These are phyloP conservation scores for Rubus parviflorus DNA, from an alignment of 306 rosid genomes.

Conservation along the genomic window DNA sequence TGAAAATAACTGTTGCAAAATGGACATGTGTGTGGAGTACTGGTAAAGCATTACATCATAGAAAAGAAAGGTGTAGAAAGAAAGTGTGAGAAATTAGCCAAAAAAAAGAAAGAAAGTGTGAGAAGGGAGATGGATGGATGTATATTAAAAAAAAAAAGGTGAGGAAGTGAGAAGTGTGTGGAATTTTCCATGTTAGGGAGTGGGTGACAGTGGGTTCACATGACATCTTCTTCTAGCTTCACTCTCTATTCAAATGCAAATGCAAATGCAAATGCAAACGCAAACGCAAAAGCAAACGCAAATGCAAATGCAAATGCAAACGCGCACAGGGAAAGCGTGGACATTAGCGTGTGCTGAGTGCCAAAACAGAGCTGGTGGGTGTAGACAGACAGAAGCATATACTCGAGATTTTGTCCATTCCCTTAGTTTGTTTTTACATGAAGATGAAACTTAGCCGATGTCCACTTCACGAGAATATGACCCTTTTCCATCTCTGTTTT, in stretches of 20 bases:
- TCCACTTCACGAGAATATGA: conserved; percentile 69
- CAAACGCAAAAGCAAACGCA: no score
- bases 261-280: background rate
- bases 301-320: no score
- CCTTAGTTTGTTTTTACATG: conserved; percentile 38
- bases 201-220: conserved; percentile 63
- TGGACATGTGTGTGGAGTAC: background rate
- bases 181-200: conserved; percentile 22
- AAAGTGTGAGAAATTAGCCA: conserved; percentile 19
- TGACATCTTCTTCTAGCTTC: conserved; percentile 28
- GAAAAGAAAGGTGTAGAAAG: conserved; percentile 14
- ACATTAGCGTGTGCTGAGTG: conserved; percentile 6
- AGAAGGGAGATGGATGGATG: background rate
- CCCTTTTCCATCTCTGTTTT: conserved; percentile 77
- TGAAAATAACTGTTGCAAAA: conserved; percentile 14
- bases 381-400: conserved; percentile 25
- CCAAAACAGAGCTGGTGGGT: conserved; percentile 17
- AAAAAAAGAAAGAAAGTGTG: conserved; percentile 28
- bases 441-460: conserved; percentile 47
- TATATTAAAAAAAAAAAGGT: conserved; percentile 16
- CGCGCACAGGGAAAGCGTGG: conserved; percentile 4
- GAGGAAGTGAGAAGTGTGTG: background rate
- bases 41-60: conserved; percentile 11
- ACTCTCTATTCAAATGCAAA: background rate
- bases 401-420: conserved; percentile 31